A percentile compares a stretch with the other conserved stretches of the same genome.
These are phyloP conservation scores for Solanum verrucosum DNA, from an alignment of 257 asterid species.

Conservation along the genomic window DNA sequence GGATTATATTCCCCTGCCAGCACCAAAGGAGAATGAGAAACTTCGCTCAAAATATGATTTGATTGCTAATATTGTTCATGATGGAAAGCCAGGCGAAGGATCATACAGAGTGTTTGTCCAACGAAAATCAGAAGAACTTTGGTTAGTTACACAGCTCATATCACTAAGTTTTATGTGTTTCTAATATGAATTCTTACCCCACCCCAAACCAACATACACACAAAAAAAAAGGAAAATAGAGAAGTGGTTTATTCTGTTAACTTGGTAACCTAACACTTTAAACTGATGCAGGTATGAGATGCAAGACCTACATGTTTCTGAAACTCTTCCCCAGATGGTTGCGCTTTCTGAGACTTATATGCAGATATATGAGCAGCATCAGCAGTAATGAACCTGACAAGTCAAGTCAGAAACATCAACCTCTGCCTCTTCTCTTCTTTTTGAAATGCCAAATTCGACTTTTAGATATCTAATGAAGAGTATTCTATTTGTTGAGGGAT, in stretches of 20 bases:
- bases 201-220: not conserved
- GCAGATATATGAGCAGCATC: slow-evolving; percentile 97
- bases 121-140: slow-evolving; percentile 86
- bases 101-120: slow-evolving; percentile 92
- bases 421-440: not conserved
- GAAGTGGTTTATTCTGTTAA: not conserved
- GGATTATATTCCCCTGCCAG: slow-evolving; percentile 78
- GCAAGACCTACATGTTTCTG: slow-evolving; percentile 93
- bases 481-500: not conserved
- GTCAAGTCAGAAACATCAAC: not conserved
- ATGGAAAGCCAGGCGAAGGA: slow-evolving; percentile 76
- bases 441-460: not conserved
- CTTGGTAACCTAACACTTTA: not conserved
- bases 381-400: slow-evolving; percentile 7
- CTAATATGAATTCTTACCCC: not conserved
- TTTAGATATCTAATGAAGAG: not conserved
- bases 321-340: slow-evolving; percentile 92
- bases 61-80: slow-evolving; percentile 66
- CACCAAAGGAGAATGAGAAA: slow-evolving; percentile 48
- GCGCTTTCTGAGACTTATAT: slow-evolving; percentile 87
- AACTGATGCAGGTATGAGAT: slow-evolving; percentile 70
- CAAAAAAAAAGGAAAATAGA: not conserved
- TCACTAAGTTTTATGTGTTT: not conserved
- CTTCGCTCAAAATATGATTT: slow-evolving; percentile 80
- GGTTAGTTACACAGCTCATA: slow-evolving; percentile 33